Base-by-base conservation (phyloP, 106 monocot species). In the Cymbidium sinense region DNA sequence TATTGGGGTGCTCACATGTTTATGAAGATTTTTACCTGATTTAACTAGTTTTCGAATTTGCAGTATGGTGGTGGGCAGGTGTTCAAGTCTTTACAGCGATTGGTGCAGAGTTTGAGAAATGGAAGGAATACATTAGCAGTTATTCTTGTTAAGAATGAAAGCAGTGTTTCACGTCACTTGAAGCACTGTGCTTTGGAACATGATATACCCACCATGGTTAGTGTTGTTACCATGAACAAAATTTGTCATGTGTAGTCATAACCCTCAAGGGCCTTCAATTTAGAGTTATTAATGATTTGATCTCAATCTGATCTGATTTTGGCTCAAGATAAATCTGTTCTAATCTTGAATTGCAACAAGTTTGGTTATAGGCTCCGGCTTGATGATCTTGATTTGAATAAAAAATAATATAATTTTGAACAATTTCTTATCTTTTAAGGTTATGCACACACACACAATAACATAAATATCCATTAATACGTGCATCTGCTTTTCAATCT, bases 21-120 rank as follows among this genome's bases (percentile, higher is more conserved):
- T 43, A 43, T 39, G 43, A 8, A 43, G 4, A 43, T 47, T 47
- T 47, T 15, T 47, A 13, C 15, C 47, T 47, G 47, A 1, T 47
- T 47, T 47, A 47, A 47, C 47, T 47, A 58, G 23, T 58, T 58
- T 20, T 50, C 67, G 7, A 81, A 80, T 29, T 73, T 83, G 50
- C 87, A 95, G 95, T 88, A 89, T 88, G 95, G 91, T 34, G 89
- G 91, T 73, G 91, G 95, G 41, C 82, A 82, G 70, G 85, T 95
- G 13, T 95, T 82, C 72, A 86, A 81, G 83, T 89, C 89, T 31
- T 75, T 95, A 34, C 81, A 90, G 74, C 52, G 79, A 37, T 77
- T 95, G 76, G 77, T 90, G 34, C 83, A 89, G 75, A 89, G 84
- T 58, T 79, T 91, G 79, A 87, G 81, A 70, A 77, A 71, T 78